Evolutionary conservation across 2,329 filamentous ascomycete genomes (phyloP).

Genomic region (Alternaria triticimaculans): DNA sequence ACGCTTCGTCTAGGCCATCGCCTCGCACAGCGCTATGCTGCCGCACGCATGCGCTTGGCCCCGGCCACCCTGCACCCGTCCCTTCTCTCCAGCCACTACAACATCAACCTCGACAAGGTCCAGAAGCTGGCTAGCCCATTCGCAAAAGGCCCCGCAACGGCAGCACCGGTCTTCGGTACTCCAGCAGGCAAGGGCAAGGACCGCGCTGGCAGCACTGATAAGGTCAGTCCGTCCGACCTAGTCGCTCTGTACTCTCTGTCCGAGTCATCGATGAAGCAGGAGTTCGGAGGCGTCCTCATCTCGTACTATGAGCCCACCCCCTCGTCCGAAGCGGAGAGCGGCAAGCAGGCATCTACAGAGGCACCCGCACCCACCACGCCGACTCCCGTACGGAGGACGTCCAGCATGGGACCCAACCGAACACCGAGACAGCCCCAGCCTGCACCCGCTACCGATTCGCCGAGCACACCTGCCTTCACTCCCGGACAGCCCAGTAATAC

Average conservation of each 20-base stretch:
- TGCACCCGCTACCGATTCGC: constrained; percentile 54
- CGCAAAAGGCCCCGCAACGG: constrained; percentile 66
- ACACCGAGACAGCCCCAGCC: constrained; percentile 59
- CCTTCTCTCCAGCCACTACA: constrained; percentile 83
- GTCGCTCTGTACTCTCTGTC: constrained; percentile 68
- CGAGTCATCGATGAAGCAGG: constrained; percentile 65
- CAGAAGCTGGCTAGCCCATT: constrained; percentile 85
- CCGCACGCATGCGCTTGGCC: constrained; percentile 77
- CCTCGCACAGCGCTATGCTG: constrained; percentile 90
- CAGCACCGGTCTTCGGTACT: constrained; percentile 58
- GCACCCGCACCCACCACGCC: constrained; percentile 72
- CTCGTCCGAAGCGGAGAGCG: constrained; percentile 30
- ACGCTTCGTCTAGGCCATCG: constrained; percentile 83
- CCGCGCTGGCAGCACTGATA: constrained; percentile 43
- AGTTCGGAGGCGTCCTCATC: constrained; percentile 81
- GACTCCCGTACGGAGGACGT: constrained; percentile 75
- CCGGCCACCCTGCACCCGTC: constrained; percentile 72
- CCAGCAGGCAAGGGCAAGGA: constrained; percentile 75
- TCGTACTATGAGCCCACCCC: constrained; percentile 72
- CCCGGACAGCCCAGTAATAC: constrained; percentile 39
- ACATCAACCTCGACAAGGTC: constrained; percentile 75
- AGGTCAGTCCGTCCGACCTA: constrained; percentile 66
- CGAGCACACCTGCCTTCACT: constrained; percentile 55
- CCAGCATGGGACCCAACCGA: constrained; percentile 54
- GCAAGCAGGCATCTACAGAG: constrained; percentile 33